Percentiles rank a stretch among this genome's conserved stretches.
Conservation (phyloP, 2,329 filamentous ascomycete genomes). For the Pleoardoris graminearum region DNA sequence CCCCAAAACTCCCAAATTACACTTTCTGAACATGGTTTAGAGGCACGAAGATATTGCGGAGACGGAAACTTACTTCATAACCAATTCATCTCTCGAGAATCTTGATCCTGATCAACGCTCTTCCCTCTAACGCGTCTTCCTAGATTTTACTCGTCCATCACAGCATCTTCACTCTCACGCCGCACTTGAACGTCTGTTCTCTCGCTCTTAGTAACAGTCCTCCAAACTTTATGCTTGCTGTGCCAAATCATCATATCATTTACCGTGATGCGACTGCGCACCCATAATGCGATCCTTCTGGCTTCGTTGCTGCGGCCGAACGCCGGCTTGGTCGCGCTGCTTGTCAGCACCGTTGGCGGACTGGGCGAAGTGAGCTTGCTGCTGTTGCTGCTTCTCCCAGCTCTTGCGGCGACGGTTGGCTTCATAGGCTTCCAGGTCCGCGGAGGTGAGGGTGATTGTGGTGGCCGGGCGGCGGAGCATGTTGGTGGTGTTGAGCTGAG, state of each 20-base stretch:
- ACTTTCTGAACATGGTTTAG: too few relatives aligned
- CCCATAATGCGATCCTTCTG: constrained; percentile 42
- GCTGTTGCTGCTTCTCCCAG: constrained; percentile 34
- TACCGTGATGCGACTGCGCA: constrained; percentile 14
- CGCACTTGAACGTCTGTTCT: neutral
- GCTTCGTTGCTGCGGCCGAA: constrained; percentile 20
- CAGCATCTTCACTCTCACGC: neutral
- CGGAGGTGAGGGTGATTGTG: constrained; percentile 67
- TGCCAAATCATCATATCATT: constrained; percentile 8
- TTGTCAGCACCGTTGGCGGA: constrained; percentile 23
- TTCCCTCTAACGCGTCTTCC: too few relatives aligned
- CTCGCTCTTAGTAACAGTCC: neutral
- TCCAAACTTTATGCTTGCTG: neutral
- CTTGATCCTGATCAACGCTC: too few relatives aligned
- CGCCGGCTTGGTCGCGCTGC: constrained; percentile 8
- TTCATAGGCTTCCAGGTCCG: constrained; percentile 73
- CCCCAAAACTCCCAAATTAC: too few relatives aligned
- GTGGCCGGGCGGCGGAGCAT: constrained; percentile 73
- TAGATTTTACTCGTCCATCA: neutral
- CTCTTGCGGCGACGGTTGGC: constrained; percentile 55
- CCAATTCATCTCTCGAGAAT: too few relatives aligned
- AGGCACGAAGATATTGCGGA: too few relatives aligned
- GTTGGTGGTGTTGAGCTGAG: constrained; percentile 11
- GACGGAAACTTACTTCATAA: too few relatives aligned
- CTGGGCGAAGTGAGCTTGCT: constrained; percentile 21